Evolutionary conservation across 306 rosid genomes (phyloP).

Genomic region (Vigna hirtella): DNA sequence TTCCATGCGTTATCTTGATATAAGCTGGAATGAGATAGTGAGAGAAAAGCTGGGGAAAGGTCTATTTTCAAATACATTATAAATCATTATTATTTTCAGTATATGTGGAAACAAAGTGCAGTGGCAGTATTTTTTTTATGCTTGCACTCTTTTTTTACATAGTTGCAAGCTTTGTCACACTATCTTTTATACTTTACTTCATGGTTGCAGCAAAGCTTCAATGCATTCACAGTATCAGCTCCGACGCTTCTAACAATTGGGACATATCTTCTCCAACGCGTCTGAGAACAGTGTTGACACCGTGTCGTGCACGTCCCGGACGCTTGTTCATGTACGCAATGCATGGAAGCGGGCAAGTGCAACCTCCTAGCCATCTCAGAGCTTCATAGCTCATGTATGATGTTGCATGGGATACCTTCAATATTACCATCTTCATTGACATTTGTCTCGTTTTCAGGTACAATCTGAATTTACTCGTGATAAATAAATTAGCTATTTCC

Average conservation of each 20-base stretch:
- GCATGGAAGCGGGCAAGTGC: no score
- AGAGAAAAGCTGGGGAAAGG: constrained; percentile 6
- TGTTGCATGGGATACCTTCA: background rate
- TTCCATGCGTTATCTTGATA: background rate
- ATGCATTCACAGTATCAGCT: no score
- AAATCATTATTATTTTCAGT: background rate
- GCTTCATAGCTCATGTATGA: background rate
- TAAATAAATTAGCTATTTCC: background rate
- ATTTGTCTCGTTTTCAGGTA: constrained; percentile 6
- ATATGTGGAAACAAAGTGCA: background rate
- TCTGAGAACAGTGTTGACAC: no score
- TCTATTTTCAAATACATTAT: background rate
- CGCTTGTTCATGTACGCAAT: no score
- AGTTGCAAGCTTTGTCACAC: background rate
- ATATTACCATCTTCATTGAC: background rate
- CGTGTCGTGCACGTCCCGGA: no score
- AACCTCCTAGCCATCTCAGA: no score
- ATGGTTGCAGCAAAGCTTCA: no score
- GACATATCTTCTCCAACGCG: no score
- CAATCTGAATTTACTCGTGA: background rate
- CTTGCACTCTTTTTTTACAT: background rate
- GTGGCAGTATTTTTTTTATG: no score
- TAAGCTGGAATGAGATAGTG: background rate
- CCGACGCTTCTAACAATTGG: no score
- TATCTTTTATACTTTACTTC: no score